Base-by-base conservation (phyloP, 2,329 filamentous ascomycete species). In the Orbilia blumenaviensis region DNA sequence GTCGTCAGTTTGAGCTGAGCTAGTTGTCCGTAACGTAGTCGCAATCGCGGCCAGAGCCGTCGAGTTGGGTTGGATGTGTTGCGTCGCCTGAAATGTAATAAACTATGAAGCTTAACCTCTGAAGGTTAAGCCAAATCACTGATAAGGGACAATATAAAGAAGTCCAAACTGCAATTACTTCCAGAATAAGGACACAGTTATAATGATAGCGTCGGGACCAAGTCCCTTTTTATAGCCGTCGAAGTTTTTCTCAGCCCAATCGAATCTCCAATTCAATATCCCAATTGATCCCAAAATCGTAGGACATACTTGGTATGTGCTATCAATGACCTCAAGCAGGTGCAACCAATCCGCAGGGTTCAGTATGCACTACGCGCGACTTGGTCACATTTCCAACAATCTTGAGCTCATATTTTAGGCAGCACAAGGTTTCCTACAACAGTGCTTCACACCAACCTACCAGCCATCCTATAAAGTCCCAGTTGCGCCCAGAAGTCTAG, bases 361-460 rank as follows among this genome's bases (percentile, higher is more conserved):
- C 29, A 34, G 32, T 10, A 12, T n/a, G 12, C 4, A 14, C 3
- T 23, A 21, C 29, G 7, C 29, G 18, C 50, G 38, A 56, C 14
- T 7, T 18, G 2, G 29, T 21, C 58, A 46, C 58, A 46, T 44
- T 12, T 23, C 16, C 27, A 29, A n/a, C 4, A 25, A 63, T 32
- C 32, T 56, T 56, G 32, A 18, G 52, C 32, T 34, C 52, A 56
- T 56, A 56, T 32, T 16, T 42, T 48, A 8, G 27, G 12, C 7
- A 46, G 23, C 21, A 63, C 58, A 63, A 61, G 50, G 1, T 41
- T 61, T 16, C 34, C n/a, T 36, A 14, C 46, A 44, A 18, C 16
- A 36, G 66, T 27, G 32, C 64, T 58, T 71, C 63, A 46, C 66
- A 46, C 63, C 3, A 42, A 16, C 14, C 16, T 27, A 21, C 50